Base-by-base conservation (phyloP, 2,329 filamentous ascomycete genomes). In the Lachnellula subtilissima region DNA sequence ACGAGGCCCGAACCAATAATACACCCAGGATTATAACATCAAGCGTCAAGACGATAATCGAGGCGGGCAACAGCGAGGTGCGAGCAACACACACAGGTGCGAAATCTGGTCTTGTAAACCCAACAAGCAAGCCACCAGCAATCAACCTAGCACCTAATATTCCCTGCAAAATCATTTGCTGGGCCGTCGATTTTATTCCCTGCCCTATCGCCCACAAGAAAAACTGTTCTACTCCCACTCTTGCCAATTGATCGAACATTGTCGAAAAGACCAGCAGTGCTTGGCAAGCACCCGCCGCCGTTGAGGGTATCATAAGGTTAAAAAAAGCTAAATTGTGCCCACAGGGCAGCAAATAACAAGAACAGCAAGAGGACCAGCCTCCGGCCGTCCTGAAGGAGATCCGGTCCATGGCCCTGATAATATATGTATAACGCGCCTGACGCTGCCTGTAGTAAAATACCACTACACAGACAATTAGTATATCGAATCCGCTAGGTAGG, bases 341-440 rank as follows among this genome's bases (percentile, higher is more conserved):
- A 70, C 54, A 71, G 53, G 48, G 67, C 63, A 42, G 65, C 64
- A 58, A 67, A 70, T 22, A 69, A 56, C 53, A 71, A 53, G 59
- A 71, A 71, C 40, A 70, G 55, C 52, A 67, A 54, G 68, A 71
- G 69, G 67, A 67, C 69, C 68, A 71, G 69, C 69, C 69, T 70
- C 66, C 64, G 68, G 62, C 68, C 63, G 64, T 71, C 68, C 65
- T 69, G 61, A 53, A 67, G 64, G 42, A 70, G 52, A 40, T 58
- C 64, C 45, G 64, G 59, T 42, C 61, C 67, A 69, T 70, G 61
- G 50, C 64, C 65, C 53, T 60, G 66, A 43, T 56, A 63, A 54
- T 65, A 67, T 52, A 68, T 48, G 53, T 69, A 62, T 57, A 67
- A 58, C 17, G 66, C 63, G 50, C 64, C 66, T 14, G 62, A 54